phyloP scores from a whole-genome alignment of 345 rosid species.

The Salix udensis region DNA sequence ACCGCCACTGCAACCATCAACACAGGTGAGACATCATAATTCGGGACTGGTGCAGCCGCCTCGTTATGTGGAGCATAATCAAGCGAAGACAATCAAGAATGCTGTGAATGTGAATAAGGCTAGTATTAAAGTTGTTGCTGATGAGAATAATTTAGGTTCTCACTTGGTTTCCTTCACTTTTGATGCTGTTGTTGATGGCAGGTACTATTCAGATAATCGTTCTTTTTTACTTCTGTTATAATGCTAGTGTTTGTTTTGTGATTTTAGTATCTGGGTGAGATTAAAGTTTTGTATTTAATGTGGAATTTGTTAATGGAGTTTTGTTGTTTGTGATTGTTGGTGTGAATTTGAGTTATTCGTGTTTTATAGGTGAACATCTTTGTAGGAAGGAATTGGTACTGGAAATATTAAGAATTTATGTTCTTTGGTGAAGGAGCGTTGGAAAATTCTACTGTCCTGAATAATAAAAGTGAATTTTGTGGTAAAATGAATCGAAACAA shows the following conservation, averaged over 20 bases:
- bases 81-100: slow-evolving; percentile 42
- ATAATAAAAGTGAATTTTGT: not conserved
- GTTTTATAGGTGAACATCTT: not conserved
- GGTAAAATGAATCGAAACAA: not conserved
- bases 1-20: not conserved
- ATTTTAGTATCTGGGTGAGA: not conserved
- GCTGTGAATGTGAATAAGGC: slow-evolving; percentile 42
- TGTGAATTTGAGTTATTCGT: not conserved
- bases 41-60: slow-evolving; percentile 1
- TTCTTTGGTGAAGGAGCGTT: not conserved
- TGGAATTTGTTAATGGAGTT: not conserved
- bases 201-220: slow-evolving; percentile 15
- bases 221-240: not conserved
- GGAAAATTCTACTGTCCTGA: not conserved
- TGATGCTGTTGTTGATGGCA: slow-evolving; percentile 49
- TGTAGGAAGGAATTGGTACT: not conserved
- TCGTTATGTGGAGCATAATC: slow-evolving; percentile 36
- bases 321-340: not conserved
- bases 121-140: slow-evolving; percentile 29
- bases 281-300: not conserved
- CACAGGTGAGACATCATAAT: not conserved
- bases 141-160: slow-evolving; percentile 30
- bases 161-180: slow-evolving; percentile 46
- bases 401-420: not conserved
- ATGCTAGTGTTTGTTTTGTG: not conserved